These are phyloP conservation scores for Leishmania braziliensis DNA, from an alignment of 208 protist species.

Conservation along the genomic window DNA sequence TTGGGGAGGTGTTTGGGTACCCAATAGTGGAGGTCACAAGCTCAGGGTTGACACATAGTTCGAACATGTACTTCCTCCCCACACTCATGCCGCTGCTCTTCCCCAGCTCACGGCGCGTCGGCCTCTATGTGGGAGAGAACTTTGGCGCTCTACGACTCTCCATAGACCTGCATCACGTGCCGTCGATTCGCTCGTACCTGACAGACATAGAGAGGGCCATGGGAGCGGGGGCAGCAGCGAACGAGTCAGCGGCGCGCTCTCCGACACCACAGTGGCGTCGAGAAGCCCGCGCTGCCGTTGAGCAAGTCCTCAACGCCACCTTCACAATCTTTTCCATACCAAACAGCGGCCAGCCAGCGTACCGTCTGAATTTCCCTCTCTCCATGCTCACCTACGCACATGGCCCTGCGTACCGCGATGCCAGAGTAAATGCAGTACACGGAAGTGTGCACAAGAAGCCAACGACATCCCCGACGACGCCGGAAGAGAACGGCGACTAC, in stretches of 20 bases:
- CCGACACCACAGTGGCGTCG: slow-evolving; percentile 12
- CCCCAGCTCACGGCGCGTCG: slow-evolving; percentile 46
- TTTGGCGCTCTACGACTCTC: slow-evolving; percentile 61
- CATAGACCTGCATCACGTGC: slow-evolving; percentile 28
- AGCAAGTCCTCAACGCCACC: slow-evolving; percentile 53
- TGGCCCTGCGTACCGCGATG: slow-evolving; percentile 36
- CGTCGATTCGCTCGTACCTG: slow-evolving; percentile 17
- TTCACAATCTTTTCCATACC: slow-evolving; percentile 65
- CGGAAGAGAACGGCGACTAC: not conserved
- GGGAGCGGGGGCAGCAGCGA: not conserved
- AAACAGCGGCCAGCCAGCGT: slow-evolving; percentile 37
- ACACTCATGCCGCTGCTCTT: slow-evolving; percentile 52
- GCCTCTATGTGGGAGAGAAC: slow-evolving; percentile 72
- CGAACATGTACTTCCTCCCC: slow-evolving; percentile 46
- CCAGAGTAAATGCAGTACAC: slow-evolving; percentile 24
- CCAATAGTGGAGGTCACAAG: slow-evolving; percentile 80
- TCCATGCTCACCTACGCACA: slow-evolving; percentile 51
- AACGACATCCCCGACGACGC: not conserved
- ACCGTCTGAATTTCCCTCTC: slow-evolving; percentile 59
- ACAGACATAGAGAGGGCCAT: not conserved
- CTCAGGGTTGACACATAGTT: slow-evolving; percentile 83
- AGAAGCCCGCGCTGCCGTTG: slow-evolving; percentile 27
- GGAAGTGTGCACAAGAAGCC: not conserved
- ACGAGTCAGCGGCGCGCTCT: not conserved
- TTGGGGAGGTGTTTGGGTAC: slow-evolving; percentile 51